Evolutionary conservation across 140 eudicot genomes (phyloP).

Genomic region (Ambrosia hybrid): DNA sequence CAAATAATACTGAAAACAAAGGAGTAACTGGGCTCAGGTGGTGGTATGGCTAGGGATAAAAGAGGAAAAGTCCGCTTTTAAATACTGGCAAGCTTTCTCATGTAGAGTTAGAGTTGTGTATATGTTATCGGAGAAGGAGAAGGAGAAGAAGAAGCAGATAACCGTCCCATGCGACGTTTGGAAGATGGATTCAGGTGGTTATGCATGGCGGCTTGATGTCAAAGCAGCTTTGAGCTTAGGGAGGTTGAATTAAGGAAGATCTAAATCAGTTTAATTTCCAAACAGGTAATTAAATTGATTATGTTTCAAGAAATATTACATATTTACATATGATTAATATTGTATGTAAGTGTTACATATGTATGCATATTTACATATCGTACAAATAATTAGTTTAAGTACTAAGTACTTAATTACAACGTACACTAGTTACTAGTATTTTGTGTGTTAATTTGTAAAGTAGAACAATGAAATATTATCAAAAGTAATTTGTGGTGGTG

Average conservation of each 20-base stretch:
- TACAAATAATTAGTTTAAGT: background rate
- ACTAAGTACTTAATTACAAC: background rate
- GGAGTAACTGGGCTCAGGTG: slow-evolving; percentile 24
- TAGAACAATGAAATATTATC: background rate
- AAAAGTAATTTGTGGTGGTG: background rate
- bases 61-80: slow-evolving; percentile 29
- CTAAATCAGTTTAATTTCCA: background rate
- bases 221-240: slow-evolving; percentile 80
- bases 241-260: slow-evolving; percentile 26
- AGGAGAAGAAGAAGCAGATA: slow-evolving; percentile 30
- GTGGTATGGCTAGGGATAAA: slow-evolving; percentile 47
- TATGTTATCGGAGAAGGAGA: slow-evolving; percentile 28
- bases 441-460: slow-evolving; percentile 14
- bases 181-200: slow-evolving; percentile 67
- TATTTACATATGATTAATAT: background rate
- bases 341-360: too few species aligned
- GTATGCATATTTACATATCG: background rate
- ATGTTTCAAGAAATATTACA: background rate
- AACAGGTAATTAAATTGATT: slow-evolving; percentile 28
- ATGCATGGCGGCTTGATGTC: slow-evolving; percentile 82
- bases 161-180: slow-evolving; percentile 78
- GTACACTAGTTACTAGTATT: background rate
- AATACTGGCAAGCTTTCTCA: slow-evolving; percentile 49
- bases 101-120: slow-evolving; percentile 68
- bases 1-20: background rate